phyloP scores from a whole-genome alignment of 805 yeast species.

The Pichia ethanolica region DNA sequence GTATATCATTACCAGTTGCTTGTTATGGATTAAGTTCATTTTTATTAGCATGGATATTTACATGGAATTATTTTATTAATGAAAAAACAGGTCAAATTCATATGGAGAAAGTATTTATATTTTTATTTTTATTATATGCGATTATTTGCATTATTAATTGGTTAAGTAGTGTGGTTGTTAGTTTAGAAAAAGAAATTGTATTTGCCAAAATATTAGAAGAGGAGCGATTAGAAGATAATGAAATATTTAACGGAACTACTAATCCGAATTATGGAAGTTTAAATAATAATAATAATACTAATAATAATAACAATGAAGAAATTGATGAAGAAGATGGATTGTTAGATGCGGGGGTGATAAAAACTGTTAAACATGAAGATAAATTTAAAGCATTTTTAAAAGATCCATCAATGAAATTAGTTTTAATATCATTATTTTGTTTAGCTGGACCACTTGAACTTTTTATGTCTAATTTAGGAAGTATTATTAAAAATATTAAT shows the following conservation, averaged over 20 bases:
- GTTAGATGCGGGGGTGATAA: slow-evolving; percentile 5
- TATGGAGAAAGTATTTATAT: slow-evolving; percentile 43
- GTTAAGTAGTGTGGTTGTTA: slow-evolving; percentile 56
- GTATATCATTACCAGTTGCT: slow-evolving; percentile 83
- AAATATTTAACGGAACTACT: too few relatives aligned
- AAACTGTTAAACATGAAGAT: slow-evolving; percentile 13
- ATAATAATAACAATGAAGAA: neutral
- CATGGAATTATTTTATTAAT: slow-evolving; percentile 32
- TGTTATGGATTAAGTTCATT: slow-evolving; percentile 80
- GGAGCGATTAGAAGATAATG: slow-evolving; percentile 1
- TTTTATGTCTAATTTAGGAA: slow-evolving; percentile 74
- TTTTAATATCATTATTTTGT: slow-evolving; percentile 57
- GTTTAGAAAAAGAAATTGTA: slow-evolving; percentile 44
- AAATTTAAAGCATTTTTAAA: slow-evolving; percentile 30
- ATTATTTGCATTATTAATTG: slow-evolving; percentile 53
- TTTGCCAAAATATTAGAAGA: slow-evolving; percentile 25
- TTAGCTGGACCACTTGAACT: slow-evolving; percentile 81
- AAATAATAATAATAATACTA: neutral
- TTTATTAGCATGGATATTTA: slow-evolving; percentile 56
- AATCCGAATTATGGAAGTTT: too few relatives aligned
- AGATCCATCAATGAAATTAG: slow-evolving; percentile 55
- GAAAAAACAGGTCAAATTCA: slow-evolving; percentile 29
- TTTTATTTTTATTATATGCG: slow-evolving; percentile 47
- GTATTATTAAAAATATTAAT: slow-evolving; percentile 40
- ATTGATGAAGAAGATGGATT: slow-evolving; percentile 3